These are phyloP conservation scores for Xylaria scruposa DNA, from an alignment of 495 filamentous ascomycete genomes.

Conservation along the genomic window DNA sequence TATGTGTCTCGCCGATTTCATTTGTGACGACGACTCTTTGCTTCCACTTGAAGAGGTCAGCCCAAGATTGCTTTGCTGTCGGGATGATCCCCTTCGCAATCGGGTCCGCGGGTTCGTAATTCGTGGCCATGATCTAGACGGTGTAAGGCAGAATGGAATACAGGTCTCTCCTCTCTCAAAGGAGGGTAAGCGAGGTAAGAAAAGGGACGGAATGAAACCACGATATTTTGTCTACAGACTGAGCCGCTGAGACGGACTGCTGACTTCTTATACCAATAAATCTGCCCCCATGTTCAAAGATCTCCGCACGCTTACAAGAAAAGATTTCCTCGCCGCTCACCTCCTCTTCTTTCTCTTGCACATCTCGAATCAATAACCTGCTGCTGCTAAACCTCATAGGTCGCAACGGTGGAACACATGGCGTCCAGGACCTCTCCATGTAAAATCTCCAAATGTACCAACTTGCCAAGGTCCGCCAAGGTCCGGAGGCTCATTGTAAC, in stretches of 20 bases:
- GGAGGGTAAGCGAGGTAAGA: neutral
- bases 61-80: constrained; percentile 63
- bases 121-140: constrained; percentile 29
- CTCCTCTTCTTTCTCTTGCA: neutral
- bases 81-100: constrained; percentile 64
- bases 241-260: neutral
- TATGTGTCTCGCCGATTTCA: constrained; percentile 58
- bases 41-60: constrained; percentile 72
- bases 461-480: constrained; percentile 21
- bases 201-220: neutral
- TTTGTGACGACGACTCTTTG: constrained; percentile 69
- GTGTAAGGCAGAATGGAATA: neutral
- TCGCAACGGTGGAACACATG: neutral
- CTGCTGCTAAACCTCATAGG: neutral
- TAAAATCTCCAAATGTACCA: constrained; percentile 1
- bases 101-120: constrained; percentile 62
- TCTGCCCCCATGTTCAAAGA: neutral
- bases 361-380: neutral
- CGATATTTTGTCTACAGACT: neutral
- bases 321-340: neutral
- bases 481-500: constrained; percentile 4
- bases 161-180: neutral
- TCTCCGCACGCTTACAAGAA: constrained; percentile 7
- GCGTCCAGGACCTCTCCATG: neutral
- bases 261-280: constrained; percentile 14